Evolutionary conservation across 1,284 basidiomycete species (phyloP).

Genomic region (Leccinum holopus): DNA sequence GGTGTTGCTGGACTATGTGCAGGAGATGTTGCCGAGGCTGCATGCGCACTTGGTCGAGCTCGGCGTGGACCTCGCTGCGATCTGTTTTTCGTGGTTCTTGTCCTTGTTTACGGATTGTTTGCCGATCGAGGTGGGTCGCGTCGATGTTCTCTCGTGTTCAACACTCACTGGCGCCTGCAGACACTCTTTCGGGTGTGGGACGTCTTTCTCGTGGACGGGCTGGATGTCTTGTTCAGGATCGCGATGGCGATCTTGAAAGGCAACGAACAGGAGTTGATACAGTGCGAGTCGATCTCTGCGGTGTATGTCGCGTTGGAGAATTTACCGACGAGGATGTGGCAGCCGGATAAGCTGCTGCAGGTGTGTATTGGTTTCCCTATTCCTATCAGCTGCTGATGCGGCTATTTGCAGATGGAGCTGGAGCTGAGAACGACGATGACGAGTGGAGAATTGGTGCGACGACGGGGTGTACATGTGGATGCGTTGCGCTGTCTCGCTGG

Average conservation of each 20-base stretch:
- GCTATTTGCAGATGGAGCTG: background rate
- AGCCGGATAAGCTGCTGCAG: conserved; percentile 85
- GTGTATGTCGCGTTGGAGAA: conserved; percentile 77
- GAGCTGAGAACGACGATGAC: background rate
- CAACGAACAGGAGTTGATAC: conserved; percentile 81
- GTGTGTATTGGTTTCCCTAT: conserved; percentile 38
- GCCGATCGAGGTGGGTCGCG: conserved; percentile 78
- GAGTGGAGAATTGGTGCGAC: background rate
- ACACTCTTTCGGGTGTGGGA: conserved; percentile 94
- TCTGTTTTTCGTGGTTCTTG: conserved; percentile 98
- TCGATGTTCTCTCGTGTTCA: background rate
- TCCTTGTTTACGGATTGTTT: conserved; percentile 96
- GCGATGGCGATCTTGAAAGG: conserved; percentile 84
- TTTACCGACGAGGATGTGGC: conserved; percentile 89
- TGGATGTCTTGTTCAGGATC: conserved; percentile 89
- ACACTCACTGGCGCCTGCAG: conserved; percentile 36
- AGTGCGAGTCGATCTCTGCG: conserved; percentile 79
- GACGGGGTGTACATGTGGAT: background rate
- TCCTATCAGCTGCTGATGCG: background rate
- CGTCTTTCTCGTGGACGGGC: conserved; percentile 91
- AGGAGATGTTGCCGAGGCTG: conserved; percentile 74
- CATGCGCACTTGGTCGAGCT: conserved; percentile 75
- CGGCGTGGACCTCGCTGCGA: conserved; percentile 88
- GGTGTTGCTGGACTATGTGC: conserved; percentile 86
- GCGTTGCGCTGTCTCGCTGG: background rate